A percentile compares a stretch with the other conserved stretches of the same genome.
Evolutionary conservation across 1,139 yeast species (phyloP).

Genomic region (Nakaseomyces nivariensis): DNA sequence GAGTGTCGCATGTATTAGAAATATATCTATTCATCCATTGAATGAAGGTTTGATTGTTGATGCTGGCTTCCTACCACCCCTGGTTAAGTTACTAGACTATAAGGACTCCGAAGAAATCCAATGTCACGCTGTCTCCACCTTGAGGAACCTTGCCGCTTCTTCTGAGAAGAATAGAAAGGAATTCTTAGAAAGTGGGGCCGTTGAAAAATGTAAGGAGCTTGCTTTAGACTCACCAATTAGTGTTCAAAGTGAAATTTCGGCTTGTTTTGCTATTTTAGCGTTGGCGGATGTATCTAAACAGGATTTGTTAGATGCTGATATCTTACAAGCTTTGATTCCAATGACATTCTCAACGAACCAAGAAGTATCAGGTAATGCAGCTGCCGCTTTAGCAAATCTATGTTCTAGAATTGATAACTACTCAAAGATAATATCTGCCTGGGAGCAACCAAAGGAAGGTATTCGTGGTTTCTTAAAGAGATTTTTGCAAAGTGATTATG

Average conservation of each 20-base stretch:
- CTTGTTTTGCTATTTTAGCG: constrained; percentile 94
- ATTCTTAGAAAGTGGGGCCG: constrained; percentile 90
- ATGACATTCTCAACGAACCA: constrained; percentile 80
- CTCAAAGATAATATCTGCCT: constrained; percentile 64
- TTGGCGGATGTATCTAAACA: constrained; percentile 91
- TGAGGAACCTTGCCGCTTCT: constrained; percentile 91
- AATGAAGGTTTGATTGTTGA: constrained; percentile 93
- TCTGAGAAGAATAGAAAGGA: constrained; percentile 89
- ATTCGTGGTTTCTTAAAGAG: constrained; percentile 73
- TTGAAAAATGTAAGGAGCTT: constrained; percentile 81
- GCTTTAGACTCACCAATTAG: constrained; percentile 77
- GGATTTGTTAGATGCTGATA: constrained; percentile 72
- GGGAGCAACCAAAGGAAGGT: constrained; percentile 79
- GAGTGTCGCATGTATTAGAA: constrained; percentile 96
- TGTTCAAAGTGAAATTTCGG: constrained; percentile 92
- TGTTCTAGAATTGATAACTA: constrained; percentile 78
- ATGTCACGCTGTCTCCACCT: constrained; percentile 93
- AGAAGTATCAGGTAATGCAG: constrained; percentile 97
- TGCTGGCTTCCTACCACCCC: constrained; percentile 87
- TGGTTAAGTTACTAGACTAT: constrained; percentile 75
- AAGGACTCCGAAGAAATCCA: constrained; percentile 91
- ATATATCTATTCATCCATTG: constrained; percentile 90
- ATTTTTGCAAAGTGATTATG: constrained; percentile 74
- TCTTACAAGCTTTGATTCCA: constrained; percentile 83
- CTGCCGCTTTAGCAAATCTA: constrained; percentile 93